Base-by-base conservation (phyloP, 2,329 filamentous ascomycete species). In the Colletotrichum euphorbiae region DNA sequence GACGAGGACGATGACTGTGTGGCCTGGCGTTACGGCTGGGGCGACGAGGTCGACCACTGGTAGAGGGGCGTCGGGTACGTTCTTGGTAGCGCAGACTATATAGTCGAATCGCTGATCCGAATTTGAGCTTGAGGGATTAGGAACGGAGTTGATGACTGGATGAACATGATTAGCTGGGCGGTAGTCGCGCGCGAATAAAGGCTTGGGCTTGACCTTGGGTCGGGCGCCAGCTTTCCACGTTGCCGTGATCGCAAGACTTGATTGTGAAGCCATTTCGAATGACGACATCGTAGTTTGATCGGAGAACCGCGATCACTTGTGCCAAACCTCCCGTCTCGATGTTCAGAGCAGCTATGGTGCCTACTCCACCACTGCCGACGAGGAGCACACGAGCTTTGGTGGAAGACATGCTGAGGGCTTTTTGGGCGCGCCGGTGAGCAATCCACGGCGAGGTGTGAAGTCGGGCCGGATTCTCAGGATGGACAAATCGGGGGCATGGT, bases 31-130 rank as follows among this genome's bases (percentile, higher is more conserved):
- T 1, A 90, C 77, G 2, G 85, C 86, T 0, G 85, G 84, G 0
- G 74, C 72, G 28, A 89, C 82, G 36, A 88, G 74, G 1, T 86
- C 82, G 43, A 79, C 73, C 0, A 85, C 75, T 0, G 77, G 79
- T 0, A 88, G 86, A 1, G 79, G 76, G 7, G 85, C 73, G 59
- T 89, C 87, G 5, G 87, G 81, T 38, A 86, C 76, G 71, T 88
- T 89, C 73, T 90, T 90, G 9, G 87, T 90, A 5, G 83, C 81
- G 42, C 85, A 79, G 7, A 90, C 75, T 42, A 90, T 81, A 71
- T 83, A 90, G 75, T 89, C 84, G 72, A 83, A 89, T 28, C 5
- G 19, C 24, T 17, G n/a, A 6, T 42, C 28, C 1, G 33, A 12
- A 21, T 1, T n/a, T 1, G 12, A 6, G 6, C 11, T 21, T 24